Evolutionary conservation across 75 land plant genomes (phyloP), one percentile per base, ranked within the genome.

Genomic region (Larix kaempferi): DNA sequence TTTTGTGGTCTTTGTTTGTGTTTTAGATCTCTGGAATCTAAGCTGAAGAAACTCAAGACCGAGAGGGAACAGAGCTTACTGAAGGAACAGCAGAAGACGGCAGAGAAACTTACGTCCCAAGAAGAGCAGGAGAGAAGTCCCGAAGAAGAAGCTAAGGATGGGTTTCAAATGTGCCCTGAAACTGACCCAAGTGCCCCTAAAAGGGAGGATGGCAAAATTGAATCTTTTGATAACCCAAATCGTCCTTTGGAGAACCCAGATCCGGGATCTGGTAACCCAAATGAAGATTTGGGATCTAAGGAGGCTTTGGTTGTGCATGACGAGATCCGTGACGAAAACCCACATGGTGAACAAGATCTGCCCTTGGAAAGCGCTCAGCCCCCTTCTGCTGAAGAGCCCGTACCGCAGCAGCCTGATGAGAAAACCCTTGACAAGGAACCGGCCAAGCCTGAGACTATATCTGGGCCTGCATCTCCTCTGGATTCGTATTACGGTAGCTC

Each of bases 1-100:
- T 80, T 62, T 81, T 59, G 25, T 72, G 78, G 23, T 72, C 17
- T 56, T 19, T 55, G 71, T 14, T 72, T 80, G 23, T 22, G 65
- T 56, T 65, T 26, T 85, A 92, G 92, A 77, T 86, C 90, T 6
- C 83, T 92, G 62, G 80, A 88, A 76, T 49, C 61, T 55, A 88
- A 92, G 79, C 79, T 92, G 76, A 88, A 84, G 78, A 85, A 66
- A 49, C 71, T 92, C 80, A 81, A 82, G 78, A 85, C 85, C n/a
- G 90, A 92, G 58, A 76, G 81, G 54, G 90, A 90, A 35, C 67
- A 62, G 57, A 82, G 83, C 57, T 6, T 12, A 13, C n/a, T 15
- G 58, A 77, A 74, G 22, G 71, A n/a, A 33, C 56, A 78, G 52
- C 6, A 35, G 63, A 76, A 73, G 74, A 59, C 25, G 76, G 29